Evolutionary conservation across 345 rosid species (phyloP), one percentile per base, ranked within the genome.

Genomic region (Hevea brasiliensis): DNA sequence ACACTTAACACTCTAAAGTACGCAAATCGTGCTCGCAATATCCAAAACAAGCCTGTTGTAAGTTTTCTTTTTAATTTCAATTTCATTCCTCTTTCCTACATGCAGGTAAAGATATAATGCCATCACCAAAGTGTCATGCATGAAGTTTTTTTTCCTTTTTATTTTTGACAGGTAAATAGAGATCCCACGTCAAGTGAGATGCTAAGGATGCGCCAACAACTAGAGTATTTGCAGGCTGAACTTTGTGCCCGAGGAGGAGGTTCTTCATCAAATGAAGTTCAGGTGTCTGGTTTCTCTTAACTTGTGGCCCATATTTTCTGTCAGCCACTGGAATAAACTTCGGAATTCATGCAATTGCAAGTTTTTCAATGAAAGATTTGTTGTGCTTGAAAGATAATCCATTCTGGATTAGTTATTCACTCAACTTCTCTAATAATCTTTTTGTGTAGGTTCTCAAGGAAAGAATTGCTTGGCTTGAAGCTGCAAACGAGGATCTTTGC

Each of bases 1-100:
- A 92, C 98, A 12, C 92, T 95, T 18, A 95, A 95, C 84, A 95
- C 99, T 63, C 80, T 95, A 63, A 95, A 95, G 81, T 95, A 95
- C 76, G 99, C 99, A 73, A 95, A 95, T 86, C 99, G 99, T 70
- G 99, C 98, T 80, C 94, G 99, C 58, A 95, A 95, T 82, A 95
- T 95, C 76, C 88, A 87, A 80, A 95, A 95, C 72, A 95, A 95
- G 87, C 99, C 97, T 72, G 90, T 95, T 78, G 99, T 95, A 87
- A 88, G 97, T 87, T 72, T 70, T 77, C 20, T 58, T 60, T 11
- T 40, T 56, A 41, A 0, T 6, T 59, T 58, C 54, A 7, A 1
- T 4, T 42, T 44, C 64, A 24, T 70, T 61, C 51, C 15, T 9
- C 18, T 62, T 57, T 47, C 37, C 7, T 27, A 26, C 10, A 35